Conservation (phyloP, 2,329 filamentous ascomycete genomes). For the Penicillium polonicum region DNA sequence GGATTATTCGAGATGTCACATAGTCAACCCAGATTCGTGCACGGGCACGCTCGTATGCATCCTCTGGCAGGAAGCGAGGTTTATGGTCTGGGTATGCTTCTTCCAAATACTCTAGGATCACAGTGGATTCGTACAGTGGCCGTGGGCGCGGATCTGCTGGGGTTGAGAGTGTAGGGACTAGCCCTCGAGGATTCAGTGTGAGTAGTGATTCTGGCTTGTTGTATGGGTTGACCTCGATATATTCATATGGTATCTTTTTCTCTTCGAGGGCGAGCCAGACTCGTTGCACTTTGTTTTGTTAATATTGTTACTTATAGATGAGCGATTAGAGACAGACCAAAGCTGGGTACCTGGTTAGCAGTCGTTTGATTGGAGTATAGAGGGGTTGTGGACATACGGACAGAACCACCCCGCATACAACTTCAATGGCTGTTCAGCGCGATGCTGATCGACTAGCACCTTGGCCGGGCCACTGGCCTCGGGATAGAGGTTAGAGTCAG, state of each 20-base stretch:
- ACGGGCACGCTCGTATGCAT: constrained; percentile 64
- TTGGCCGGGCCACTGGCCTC: constrained; percentile 48
- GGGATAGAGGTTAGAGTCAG: constrained; percentile 47
- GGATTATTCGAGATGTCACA: constrained; percentile 64
- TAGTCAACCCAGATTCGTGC: constrained; percentile 74
- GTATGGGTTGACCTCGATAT: constrained; percentile 77
- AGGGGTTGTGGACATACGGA: constrained; percentile 38
- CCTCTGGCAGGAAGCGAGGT: constrained; percentile 56
- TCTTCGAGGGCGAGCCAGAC: constrained; percentile 72
- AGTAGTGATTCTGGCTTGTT: constrained; percentile 68
- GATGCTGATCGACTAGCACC: constrained; percentile 34
- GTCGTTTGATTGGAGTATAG: background rate
- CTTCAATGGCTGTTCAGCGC: constrained; percentile 47
- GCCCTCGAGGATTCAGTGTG: constrained; percentile 69
- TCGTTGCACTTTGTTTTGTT: constrained; percentile 55
- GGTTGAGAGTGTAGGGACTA: constrained; percentile 66
- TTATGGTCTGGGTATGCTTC: constrained; percentile 61
- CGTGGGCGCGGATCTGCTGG: constrained; percentile 38
- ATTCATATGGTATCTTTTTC: constrained; percentile 71
- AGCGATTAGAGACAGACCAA: constrained; percentile 25
- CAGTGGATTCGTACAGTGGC: constrained; percentile 69
- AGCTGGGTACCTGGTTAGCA: constrained; percentile 24
- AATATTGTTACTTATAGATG: background rate
- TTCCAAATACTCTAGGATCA: constrained; percentile 74
- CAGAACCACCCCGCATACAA: constrained; percentile 77